A percentile compares a stretch with the other conserved stretches of the same genome.
These are phyloP conservation scores for Cryptosporidium felis DNA, from an alignment of 169 alveolate species.

Conservation along the genomic window DNA sequence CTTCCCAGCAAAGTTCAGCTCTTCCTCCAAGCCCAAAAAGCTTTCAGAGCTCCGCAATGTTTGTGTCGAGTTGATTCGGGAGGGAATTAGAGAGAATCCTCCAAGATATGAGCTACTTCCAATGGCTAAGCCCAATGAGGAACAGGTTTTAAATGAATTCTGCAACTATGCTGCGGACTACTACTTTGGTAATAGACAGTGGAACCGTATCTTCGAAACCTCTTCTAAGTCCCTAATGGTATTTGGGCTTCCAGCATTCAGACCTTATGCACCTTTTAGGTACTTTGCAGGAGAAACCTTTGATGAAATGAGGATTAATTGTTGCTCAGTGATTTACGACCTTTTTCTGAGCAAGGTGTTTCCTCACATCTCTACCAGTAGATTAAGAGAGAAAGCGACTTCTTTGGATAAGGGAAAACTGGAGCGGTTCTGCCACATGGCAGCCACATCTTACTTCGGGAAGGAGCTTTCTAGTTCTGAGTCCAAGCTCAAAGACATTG, in stretches of 20 bases:
- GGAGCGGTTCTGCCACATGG: conserved; percentile 48
- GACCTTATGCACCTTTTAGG: conserved; percentile 68
- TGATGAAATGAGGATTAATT: conserved; percentile 47
- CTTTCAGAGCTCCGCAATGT: conserved; percentile 13
- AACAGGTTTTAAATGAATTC: conserved; percentile 35
- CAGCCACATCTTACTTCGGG: conserved; percentile 30
- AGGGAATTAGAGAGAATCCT: conserved; percentile 50
- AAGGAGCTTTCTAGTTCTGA: not conserved
- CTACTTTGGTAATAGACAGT: conserved; percentile 59
- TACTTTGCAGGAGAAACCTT: conserved; percentile 67
- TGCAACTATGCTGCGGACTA: conserved; percentile 69
- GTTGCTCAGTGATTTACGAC: conserved; percentile 63
- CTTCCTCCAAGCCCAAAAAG: conserved; percentile 38
- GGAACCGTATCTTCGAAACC: conserved; percentile 12
- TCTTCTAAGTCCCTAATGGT: not conserved
- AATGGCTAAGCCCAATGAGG: conserved; percentile 53
- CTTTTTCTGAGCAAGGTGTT: conserved; percentile 43
- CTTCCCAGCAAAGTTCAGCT: conserved; percentile 41
- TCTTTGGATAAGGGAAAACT: conserved; percentile 20
- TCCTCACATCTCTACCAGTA: conserved; percentile 24
- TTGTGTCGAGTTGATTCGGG: conserved; percentile 34
- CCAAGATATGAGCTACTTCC: conserved; percentile 58
- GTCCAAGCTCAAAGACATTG: not conserved
- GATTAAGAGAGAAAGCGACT: not conserved
- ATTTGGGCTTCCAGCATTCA: conserved; percentile 2